Conservation (phyloP, 495 filamentous ascomycete genomes). For the Xylaria castorea region DNA sequence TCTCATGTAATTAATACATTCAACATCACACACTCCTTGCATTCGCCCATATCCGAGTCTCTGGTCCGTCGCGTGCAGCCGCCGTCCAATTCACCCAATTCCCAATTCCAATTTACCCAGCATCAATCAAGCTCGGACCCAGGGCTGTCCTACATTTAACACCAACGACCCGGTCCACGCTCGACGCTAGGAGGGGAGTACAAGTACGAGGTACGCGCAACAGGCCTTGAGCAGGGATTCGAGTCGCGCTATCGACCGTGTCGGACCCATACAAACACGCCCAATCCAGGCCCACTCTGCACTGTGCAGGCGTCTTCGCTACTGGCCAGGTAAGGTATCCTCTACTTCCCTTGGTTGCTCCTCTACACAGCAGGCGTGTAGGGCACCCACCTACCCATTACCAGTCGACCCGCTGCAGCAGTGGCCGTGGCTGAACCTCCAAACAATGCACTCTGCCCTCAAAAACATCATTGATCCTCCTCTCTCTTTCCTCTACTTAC, state of each 20-base stretch:
- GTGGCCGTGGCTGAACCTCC: constrained; percentile 31
- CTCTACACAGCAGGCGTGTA: not conserved
- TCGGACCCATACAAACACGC: constrained; percentile 24
- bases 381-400: not conserved
- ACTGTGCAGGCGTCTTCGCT: not conserved
- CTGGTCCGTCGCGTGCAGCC: not conserved
- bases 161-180: not conserved
- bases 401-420: constrained; percentile 20
- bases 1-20: constrained; percentile 17
- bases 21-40: not conserved
- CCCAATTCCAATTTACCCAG: not conserved
- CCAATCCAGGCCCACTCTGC: constrained; percentile 9
- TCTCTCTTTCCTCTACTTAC: constrained; percentile 26
- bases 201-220: constrained; percentile 26
- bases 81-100: not conserved
- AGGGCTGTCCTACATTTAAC: not conserved
- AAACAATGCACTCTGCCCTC: constrained; percentile 38
- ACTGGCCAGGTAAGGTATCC: constrained; percentile 25
- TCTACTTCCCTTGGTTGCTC: constrained; percentile 17
- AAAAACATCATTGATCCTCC: constrained; percentile 41
- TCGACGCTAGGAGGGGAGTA: constrained; percentile 4
- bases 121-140: constrained; percentile 13
- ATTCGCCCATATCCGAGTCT: not conserved
- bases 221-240: constrained; percentile 4
- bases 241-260: constrained; percentile 30